These are phyloP conservation scores for Phytophthora ohioensis DNA, from an alignment of 352 stramenopile species.

Conservation along the genomic window DNA sequence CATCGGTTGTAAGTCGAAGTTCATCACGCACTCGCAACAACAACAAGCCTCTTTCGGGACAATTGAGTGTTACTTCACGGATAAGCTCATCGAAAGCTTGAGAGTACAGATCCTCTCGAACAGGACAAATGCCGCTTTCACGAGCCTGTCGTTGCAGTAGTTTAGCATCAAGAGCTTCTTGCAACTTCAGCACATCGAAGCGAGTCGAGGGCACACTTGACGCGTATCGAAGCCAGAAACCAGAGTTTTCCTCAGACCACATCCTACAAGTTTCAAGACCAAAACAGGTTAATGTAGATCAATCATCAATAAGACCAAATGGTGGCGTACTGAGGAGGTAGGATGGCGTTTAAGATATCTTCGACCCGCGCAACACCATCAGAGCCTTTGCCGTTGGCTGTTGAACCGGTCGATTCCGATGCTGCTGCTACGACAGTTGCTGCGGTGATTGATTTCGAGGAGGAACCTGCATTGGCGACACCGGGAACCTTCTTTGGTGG, in stretches of 20 bases:
- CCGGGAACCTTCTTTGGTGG: conserved; percentile 53
- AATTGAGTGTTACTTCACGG: conserved; percentile 92
- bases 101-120: conserved; percentile 94
- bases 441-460: conserved; percentile 34
- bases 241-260: conserved; percentile 82
- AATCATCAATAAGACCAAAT: neutral
- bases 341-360: conserved; percentile 79
- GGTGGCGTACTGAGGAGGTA: conserved; percentile 72
- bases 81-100: conserved; percentile 96
- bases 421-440: conserved; percentile 28
- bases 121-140: conserved; percentile 93
- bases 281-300: conserved; percentile 13
- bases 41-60: conserved; percentile 92
- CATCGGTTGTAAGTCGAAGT: conserved; percentile 93
- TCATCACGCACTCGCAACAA: conserved; percentile 94
- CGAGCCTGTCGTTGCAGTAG: conserved; percentile 91
- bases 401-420: conserved; percentile 27
- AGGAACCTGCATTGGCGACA: conserved; percentile 23
- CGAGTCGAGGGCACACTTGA: conserved; percentile 91
- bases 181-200: conserved; percentile 94
- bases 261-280: conserved; percentile 48
- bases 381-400: conserved; percentile 33
- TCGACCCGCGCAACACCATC: conserved; percentile 74
- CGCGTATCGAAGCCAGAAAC: conserved; percentile 93
- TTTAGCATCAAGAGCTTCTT: conserved; percentile 90